Evolutionary conservation across 108 stramenopile genomes (phyloP).

Genomic region (Cylindrotheca closterium): DNA sequence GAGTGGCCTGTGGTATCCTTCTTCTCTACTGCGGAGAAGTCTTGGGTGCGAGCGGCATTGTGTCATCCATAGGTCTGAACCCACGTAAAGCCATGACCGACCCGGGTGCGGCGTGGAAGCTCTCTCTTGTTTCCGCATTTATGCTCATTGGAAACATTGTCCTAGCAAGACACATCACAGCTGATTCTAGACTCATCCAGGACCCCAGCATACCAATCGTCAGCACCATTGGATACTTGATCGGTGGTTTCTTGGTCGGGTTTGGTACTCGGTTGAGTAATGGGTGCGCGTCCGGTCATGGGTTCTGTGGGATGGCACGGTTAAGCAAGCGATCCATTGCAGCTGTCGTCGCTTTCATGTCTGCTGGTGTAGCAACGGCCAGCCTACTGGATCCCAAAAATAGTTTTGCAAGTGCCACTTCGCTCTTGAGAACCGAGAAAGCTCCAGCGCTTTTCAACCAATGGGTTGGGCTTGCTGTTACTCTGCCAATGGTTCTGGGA

Average conservation of each 20-base stretch:
- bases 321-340: conserved; percentile 64
- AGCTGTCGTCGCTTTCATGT: conserved; percentile 81
- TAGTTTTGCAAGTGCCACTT: neutral
- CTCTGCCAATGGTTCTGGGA: no score
- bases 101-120: conserved; percentile 54
- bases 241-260: no score
- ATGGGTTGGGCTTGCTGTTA: conserved; percentile 7
- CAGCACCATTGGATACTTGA: conserved; percentile 36
- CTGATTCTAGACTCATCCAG: conserved; percentile 6
- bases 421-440: conserved; percentile 5
- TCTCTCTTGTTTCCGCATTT: conserved; percentile 55
- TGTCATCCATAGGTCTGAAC: conserved; percentile 38
- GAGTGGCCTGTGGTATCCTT: conserved; percentile 35
- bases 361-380: conserved; percentile 49
- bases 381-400: conserved; percentile 16
- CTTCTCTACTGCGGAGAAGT: conserved; percentile 67
- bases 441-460: conserved; percentile 9
- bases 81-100: conserved; percentile 25
- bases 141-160: conserved; percentile 27
- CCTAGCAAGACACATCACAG: conserved; percentile 19
- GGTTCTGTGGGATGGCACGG: conserved; percentile 80
- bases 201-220: conserved; percentile 11
- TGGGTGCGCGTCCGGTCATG: conserved; percentile 75
- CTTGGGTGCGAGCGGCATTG: conserved; percentile 67
- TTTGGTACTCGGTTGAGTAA: no score